phyloP scores from a whole-genome alignment of 208 protist species.

The Borovskyia barvae region DNA sequence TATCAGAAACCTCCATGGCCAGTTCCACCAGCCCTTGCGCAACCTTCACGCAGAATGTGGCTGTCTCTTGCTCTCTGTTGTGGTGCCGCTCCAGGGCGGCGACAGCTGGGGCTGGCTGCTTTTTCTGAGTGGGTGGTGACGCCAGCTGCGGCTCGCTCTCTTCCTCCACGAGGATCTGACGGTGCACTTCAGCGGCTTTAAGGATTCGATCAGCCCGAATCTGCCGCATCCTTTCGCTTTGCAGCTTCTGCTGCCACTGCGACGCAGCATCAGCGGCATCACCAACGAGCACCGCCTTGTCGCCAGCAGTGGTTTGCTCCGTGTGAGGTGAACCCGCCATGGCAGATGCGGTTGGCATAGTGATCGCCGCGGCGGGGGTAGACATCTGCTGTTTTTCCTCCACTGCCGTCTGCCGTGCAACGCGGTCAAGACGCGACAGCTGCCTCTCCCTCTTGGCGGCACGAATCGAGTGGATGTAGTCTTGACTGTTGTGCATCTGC shows the following conservation, averaged over 20 bases:
- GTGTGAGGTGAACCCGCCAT: background rate
- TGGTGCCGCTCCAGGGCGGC: background rate
- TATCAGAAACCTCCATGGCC: constrained; percentile 70
- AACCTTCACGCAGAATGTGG: constrained; percentile 44
- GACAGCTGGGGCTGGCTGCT: background rate
- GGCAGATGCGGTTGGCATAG: background rate
- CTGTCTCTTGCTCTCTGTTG: background rate
- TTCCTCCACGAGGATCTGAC: constrained; percentile 9
- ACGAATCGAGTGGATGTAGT: constrained; percentile 60
- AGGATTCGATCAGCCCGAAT: constrained; percentile 30
- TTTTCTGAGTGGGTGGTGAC: background rate
- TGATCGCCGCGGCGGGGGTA: background rate
- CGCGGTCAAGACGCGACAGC: constrained; percentile 55
- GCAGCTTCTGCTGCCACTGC: background rate
- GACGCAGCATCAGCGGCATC: constrained; percentile 12
- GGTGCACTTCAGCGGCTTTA: constrained; percentile 16
- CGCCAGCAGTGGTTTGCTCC: constrained; percentile 27
- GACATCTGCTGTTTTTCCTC: constrained; percentile 34
- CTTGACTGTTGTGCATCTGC: constrained; percentile 13
- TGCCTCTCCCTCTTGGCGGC: constrained; percentile 47
- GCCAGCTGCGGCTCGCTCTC: background rate
- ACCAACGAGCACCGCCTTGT: constrained; percentile 17
- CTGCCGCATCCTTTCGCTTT: constrained; percentile 4
- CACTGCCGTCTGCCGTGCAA: constrained; percentile 46
- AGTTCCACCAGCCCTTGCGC: constrained; percentile 56